Evolutionary conservation across 495 filamentous ascomycete species (phyloP).

Genomic region (Hyaloscypha bicolor): DNA sequence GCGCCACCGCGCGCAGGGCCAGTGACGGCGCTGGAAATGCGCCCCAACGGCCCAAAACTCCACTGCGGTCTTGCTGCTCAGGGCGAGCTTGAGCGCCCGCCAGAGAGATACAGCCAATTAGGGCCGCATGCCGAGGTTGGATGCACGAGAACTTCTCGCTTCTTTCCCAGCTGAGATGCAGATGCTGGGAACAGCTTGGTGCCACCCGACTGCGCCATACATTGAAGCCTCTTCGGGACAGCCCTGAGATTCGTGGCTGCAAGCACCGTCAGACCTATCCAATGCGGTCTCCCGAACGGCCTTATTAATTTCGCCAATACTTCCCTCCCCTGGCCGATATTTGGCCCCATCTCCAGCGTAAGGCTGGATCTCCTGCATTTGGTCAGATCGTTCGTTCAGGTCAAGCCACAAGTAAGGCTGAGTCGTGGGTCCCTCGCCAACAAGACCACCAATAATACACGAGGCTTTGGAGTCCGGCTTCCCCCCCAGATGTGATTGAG

Average conservation of each 20-base stretch:
- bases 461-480: background rate
- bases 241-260: conserved; percentile 10
- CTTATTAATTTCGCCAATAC: conserved; percentile 14
- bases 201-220: conserved; percentile 19
- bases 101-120: background rate
- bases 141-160: conserved; percentile 17
- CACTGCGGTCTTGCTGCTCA: background rate
- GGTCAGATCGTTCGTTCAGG: conserved; percentile 23
- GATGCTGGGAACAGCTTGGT: background rate
- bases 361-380: conserved; percentile 24
- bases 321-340: conserved; percentile 5
- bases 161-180: conserved; percentile 16
- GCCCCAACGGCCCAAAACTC: background rate
- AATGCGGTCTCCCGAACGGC: background rate
- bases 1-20: conserved; percentile 22
- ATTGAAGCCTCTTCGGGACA: conserved; percentile 3
- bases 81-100: background rate
- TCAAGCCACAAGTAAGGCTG: conserved; percentile 31
- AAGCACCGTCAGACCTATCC: background rate
- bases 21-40: conserved; percentile 2
- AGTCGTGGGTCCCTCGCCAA: conserved; percentile 7
- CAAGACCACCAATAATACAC: conserved; percentile 16
- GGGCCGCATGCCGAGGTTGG: background rate
- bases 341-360: conserved; percentile 9
- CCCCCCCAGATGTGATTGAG: conserved; percentile 17